phyloP scores from a whole-genome alignment of 176 grass and related monocot genomes.

The Zea luxurians region DNA sequence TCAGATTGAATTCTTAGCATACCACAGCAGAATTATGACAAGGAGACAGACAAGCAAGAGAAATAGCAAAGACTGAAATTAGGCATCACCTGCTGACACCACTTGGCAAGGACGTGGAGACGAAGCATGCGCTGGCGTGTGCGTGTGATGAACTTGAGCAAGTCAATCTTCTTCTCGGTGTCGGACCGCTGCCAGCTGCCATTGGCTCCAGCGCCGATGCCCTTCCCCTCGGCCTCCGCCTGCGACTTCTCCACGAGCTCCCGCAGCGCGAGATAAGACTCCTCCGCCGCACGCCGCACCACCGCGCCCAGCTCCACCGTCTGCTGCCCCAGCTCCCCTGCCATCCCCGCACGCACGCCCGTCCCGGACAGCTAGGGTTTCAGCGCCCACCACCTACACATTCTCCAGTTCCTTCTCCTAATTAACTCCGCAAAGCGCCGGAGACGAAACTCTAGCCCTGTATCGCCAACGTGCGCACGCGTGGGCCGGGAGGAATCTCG shows the following conservation, averaged over 20 bases:
- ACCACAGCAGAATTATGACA: neutral
- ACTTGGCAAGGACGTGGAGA: slow-evolving; percentile 95
- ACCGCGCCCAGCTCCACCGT: slow-evolving; percentile 86
- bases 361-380: slow-evolving; percentile 49
- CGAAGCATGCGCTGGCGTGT: slow-evolving; percentile 99
- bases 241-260: slow-evolving; percentile 86
- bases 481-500: neutral
- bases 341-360: slow-evolving; percentile 37
- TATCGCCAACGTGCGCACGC: slow-evolving; percentile 8
- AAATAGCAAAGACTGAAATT: neutral
- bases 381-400: neutral
- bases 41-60: neutral
- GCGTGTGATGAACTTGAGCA: slow-evolving; percentile 92
- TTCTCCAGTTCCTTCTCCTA: neutral
- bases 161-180: slow-evolving; percentile 96
- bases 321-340: slow-evolving; percentile 79
- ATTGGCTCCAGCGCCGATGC: neutral
- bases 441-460: neutral
- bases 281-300: slow-evolving; percentile 77
- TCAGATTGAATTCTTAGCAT: slow-evolving; percentile 7
- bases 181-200: slow-evolving; percentile 66
- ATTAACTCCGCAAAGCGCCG: neutral
- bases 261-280: slow-evolving; percentile 89
- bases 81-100: slow-evolving; percentile 87
- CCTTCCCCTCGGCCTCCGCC: slow-evolving; percentile 59